Evolutionary conservation across 805 yeast species (phyloP).

Genomic region (Ogataea pilisensis): DNA sequence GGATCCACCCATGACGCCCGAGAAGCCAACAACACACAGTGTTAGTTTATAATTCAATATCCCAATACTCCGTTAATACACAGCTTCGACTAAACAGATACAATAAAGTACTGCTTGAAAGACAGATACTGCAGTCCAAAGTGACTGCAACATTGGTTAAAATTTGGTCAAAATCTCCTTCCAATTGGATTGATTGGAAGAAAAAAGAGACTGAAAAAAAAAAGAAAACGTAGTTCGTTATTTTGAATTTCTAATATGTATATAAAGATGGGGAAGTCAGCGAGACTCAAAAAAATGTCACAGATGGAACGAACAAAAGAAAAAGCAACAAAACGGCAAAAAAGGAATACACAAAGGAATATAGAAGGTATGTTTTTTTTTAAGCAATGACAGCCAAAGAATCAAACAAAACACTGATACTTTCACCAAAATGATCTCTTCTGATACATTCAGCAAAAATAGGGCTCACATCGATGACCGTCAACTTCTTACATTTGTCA

Average conservation of each 20-base stretch:
- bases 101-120: conserved; percentile 20
- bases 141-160: conserved; percentile 50
- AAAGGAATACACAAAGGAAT: too few species aligned
- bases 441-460: conserved; percentile 97
- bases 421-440: conserved; percentile 98
- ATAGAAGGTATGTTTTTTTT: too few species aligned
- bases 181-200: neutral
- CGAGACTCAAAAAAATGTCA: too few species aligned
- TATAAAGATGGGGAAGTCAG: too few species aligned
- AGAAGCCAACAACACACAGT: neutral
- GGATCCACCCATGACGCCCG: neutral
- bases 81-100: conserved; percentile 20
- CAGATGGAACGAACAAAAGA: conserved; percentile 1
- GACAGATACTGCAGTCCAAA: conserved; percentile 48
- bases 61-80: conserved; percentile 62
- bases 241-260: too few species aligned
- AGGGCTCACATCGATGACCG: conserved; percentile 88
- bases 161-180: neutral
- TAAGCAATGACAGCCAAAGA: conserved; percentile 59
- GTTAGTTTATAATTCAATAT: too few species aligned
- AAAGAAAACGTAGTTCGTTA: too few species aligned
- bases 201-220: conserved; percentile 12
- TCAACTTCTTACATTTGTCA: conserved; percentile 61
- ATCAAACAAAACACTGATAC: conserved; percentile 88
- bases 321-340: conserved; percentile 21